phyloP scores from a whole-genome alignment of 169 alveolate genomes.

The Cryptosporidium parvum region DNA sequence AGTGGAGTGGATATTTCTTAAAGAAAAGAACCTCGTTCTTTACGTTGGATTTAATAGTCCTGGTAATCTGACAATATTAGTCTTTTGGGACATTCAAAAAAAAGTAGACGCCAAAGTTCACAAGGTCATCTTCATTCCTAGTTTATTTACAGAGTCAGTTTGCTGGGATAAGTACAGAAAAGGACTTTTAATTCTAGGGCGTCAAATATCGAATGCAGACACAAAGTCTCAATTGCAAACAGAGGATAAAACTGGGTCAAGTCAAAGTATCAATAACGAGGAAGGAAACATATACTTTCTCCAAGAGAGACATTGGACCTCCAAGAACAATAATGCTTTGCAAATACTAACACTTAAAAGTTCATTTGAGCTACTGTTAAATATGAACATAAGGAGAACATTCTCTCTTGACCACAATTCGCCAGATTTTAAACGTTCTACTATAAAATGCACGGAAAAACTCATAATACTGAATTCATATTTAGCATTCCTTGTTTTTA shows the following conservation, averaged over 20 bases:
- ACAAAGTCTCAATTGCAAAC: neutral
- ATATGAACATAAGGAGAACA: neutral
- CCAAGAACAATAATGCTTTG: neutral
- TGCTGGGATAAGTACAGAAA: conserved; percentile 42
- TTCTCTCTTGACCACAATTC: neutral
- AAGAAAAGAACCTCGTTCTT: conserved; percentile 5
- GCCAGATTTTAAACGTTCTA: conserved; percentile 6
- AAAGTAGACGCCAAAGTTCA: conserved; percentile 29
- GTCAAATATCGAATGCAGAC: neutral
- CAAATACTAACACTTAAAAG: conserved; percentile 34
- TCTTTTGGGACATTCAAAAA: conserved; percentile 21
- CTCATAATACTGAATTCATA: conserved; percentile 7
- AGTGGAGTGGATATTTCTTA: conserved; percentile 11
- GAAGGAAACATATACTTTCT: neutral
- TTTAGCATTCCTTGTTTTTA: neutral
- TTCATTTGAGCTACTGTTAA: conserved; percentile 11
- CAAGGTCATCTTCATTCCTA: conserved; percentile 10
- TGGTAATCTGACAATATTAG: neutral
- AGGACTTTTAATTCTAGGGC: conserved; percentile 24
- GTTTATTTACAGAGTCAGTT: neutral
- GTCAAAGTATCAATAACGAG: neutral
- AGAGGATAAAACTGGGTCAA: neutral
- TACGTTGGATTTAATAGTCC: conserved; percentile 10
- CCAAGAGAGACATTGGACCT: neutral
- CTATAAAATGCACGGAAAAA: conserved; percentile 5